These are phyloP conservation scores for Calonectria multiphialidica DNA, from an alignment of 2,329 filamentous ascomycete species.

Conservation along the genomic window DNA sequence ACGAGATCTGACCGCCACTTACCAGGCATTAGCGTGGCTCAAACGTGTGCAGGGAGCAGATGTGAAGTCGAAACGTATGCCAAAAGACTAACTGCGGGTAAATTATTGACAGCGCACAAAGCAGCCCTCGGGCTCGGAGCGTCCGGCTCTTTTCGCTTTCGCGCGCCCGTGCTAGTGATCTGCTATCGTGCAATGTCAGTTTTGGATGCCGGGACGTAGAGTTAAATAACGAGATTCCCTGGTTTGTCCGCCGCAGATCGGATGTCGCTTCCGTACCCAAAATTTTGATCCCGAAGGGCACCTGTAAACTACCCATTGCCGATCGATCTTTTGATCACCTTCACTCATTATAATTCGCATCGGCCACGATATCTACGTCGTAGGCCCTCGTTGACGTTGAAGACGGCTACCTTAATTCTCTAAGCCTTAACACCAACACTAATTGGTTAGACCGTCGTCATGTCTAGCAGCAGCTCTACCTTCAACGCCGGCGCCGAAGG, in stretches of 20 bases:
- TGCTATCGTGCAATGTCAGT: not conserved
- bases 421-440: not conserved
- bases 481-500: not conserved
- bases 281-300: not conserved
- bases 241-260: not conserved
- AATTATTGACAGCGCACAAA: not conserved
- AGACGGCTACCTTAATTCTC: not conserved
- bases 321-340: slow-evolving; percentile 1
- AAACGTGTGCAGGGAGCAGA: not conserved
- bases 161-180: not conserved
- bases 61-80: slow-evolving; percentile 5
- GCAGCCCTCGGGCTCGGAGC: slow-evolving; percentile 3
- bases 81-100: not conserved
- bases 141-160: slow-evolving; percentile 6
- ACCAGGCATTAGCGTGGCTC: not conserved
- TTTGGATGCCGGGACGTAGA: not conserved
- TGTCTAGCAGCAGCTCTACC: slow-evolving; percentile 3
- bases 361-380: not conserved
- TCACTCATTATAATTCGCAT: slow-evolving; percentile 3
- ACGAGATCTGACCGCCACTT: slow-evolving; percentile 6
- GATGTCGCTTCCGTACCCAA: not conserved
- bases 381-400: not conserved
- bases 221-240: slow-evolving; percentile 11
- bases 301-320: slow-evolving; percentile 5
- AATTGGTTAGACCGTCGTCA: not conserved